Base-by-base conservation (phyloP, 2,329 filamentous ascomycete genomes). In the Pseudocercospora crystallina region DNA sequence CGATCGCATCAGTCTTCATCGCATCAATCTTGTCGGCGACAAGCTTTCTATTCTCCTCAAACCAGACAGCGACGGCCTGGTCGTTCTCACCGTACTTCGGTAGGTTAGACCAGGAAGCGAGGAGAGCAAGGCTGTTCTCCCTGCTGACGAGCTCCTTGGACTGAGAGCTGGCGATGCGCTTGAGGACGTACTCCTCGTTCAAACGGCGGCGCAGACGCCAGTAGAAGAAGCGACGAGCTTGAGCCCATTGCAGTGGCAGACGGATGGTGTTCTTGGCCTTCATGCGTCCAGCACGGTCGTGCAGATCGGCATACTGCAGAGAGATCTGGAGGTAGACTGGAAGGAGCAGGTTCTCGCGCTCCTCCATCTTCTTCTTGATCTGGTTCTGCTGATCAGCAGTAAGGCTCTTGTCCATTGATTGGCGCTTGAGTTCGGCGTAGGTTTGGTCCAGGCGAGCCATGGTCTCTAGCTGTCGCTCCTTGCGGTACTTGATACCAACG, bases 171-270 rank as follows among this genome's bases (percentile, higher is more conserved):
- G 73, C 78, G 82, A 99, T 89, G 74, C 90, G 90, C 77, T 91
- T 94, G 71, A 99, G 81, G 64, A 99, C 90, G 73, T 95, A 89
- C 76, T 99, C 94, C 77, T 99, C 94, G 74, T 95, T 97, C 69
- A 99, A 81, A 75, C 94, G 85, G 70, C 94, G 88, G 73, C 95
- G 91, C 57, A 96, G 86, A 74, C 94, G 92, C 94, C 95, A 99
- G 87, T 97, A 99, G 81, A 99, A 97, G 89, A 94, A 97, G 68
- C 92, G 87, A 60, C 94, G 86, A 8, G 92, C 86, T 64, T 96
- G 87, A 70, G 83, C 80, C 94, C 92, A 97, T 66, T 86, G 82
- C 35, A 99, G 80, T 10, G 84, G 76, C 64, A 88, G 82, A 57
- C 94, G 90, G 65, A 99, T 96, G 50, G 87, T 86, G 56, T 90